phyloP scores from a whole-genome alignment of 495 filamentous ascomycete genomes.

The Cercophora sp. region DNA sequence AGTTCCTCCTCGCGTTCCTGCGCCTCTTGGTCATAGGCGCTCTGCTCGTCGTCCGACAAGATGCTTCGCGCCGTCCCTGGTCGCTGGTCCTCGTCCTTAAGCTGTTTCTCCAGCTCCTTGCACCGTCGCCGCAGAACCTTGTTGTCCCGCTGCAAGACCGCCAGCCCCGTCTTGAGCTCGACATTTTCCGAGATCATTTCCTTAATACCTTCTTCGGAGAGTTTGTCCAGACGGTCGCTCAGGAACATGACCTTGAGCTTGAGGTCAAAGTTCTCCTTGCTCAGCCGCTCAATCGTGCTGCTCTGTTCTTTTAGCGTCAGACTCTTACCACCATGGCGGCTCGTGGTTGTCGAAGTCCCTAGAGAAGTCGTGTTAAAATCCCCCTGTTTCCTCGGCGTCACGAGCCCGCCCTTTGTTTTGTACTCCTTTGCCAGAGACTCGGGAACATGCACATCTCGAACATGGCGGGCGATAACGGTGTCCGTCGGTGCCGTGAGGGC shows the following conservation, averaged over 20 bases:
- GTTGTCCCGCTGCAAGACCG: conserved; percentile 83
- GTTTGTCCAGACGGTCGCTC: conserved; percentile 85
- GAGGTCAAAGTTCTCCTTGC: conserved; percentile 95
- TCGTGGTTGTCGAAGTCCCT: conserved; percentile 45
- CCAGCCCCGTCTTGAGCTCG: conserved; percentile 83
- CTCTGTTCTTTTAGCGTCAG: conserved; percentile 96
- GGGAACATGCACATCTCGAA: conserved; percentile 84
- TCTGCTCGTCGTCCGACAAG: conserved; percentile 48
- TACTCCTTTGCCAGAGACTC: conserved; percentile 85
- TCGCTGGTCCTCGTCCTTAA: conserved; percentile 68
- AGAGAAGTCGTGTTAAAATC: conserved; percentile 43
- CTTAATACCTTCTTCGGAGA: conserved; percentile 93
- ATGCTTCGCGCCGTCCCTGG: conserved; percentile 50
- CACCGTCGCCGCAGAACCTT: conserved; percentile 72
- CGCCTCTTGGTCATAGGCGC: conserved; percentile 51
- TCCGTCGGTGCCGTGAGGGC: conserved; percentile 65
- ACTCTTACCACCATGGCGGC: conserved; percentile 65
- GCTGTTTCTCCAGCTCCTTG: conserved; percentile 78
- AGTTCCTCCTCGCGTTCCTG: conserved; percentile 83
- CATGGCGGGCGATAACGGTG: conserved; percentile 81
- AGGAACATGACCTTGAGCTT: conserved; percentile 98
- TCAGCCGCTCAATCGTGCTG: conserved; percentile 89
- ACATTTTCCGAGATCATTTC: conserved; percentile 97
- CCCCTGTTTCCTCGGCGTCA: conserved; percentile 52
- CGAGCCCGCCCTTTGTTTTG: conserved; percentile 53